Conservation (phyloP, 2,329 filamentous ascomycete genomes). For the Neocatenulostroma microsporum region DNA sequence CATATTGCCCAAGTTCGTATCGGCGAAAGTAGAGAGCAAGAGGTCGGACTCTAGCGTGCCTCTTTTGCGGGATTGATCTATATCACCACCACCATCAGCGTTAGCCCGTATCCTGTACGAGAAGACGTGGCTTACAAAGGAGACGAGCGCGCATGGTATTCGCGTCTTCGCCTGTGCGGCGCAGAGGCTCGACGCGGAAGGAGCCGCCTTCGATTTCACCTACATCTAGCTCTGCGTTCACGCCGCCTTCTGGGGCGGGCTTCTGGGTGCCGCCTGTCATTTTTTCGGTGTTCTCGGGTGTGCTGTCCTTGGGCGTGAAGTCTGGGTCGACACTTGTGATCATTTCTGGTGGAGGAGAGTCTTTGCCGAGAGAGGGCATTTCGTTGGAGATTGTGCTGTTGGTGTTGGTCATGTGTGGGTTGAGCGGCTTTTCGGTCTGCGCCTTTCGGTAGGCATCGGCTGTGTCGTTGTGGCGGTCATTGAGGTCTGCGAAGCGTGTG, state of each 20-base stretch:
- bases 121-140: slow-evolving; percentile 48
- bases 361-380: slow-evolving; percentile 52
- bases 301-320: slow-evolving; percentile 52
- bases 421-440: slow-evolving; percentile 51
- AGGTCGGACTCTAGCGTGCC: slow-evolving; percentile 95
- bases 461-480: slow-evolving; percentile 47
- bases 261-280: slow-evolving; percentile 59
- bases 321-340: slow-evolving; percentile 49
- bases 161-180: slow-evolving; percentile 72
- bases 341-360: slow-evolving; percentile 53
- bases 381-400: slow-evolving; percentile 57
- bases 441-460: slow-evolving; percentile 47
- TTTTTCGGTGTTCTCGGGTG: slow-evolving; percentile 55
- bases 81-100: slow-evolving; percentile 14
- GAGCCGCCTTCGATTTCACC: slow-evolving; percentile 80
- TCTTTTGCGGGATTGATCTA: slow-evolving; percentile 94
- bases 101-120: slow-evolving; percentile 18
- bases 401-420: slow-evolving; percentile 57
- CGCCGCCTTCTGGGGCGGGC: slow-evolving; percentile 37
- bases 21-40: slow-evolving; percentile 89
- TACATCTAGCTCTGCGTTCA: slow-evolving; percentile 63
- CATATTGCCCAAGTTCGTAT: slow-evolving; percentile 69
- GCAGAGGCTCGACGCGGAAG: slow-evolving; percentile 85
- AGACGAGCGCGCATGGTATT: slow-evolving; percentile 84
- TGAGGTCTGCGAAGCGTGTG: slow-evolving; percentile 31